These are phyloP conservation scores for Adansonia gregorii DNA, from an alignment of 441 rosid species.

Conservation along the genomic window DNA sequence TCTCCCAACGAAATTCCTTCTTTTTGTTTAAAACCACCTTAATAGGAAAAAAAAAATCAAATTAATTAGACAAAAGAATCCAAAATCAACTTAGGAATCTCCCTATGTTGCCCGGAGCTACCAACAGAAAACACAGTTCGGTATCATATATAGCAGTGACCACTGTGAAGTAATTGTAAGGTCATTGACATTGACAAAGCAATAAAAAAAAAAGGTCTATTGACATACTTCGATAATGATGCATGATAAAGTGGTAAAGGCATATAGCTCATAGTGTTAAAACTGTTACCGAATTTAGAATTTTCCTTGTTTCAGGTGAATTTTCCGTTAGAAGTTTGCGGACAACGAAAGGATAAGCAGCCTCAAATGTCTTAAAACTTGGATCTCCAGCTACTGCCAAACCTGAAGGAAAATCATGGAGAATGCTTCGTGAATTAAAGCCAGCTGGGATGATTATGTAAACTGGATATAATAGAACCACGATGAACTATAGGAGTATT, in stretches of 20 bases:
- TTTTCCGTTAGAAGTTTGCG: constrained; percentile 81
- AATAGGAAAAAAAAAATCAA: constrained; percentile 26
- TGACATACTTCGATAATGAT: constrained; percentile 3
- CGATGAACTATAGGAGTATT: background rate
- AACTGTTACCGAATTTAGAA: constrained; percentile 71
- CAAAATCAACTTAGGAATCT: constrained; percentile 22
- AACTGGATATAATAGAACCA: constrained; percentile 8
- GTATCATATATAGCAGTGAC: constrained; percentile 3
- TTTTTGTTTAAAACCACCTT: constrained; percentile 79
- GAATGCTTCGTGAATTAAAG: constrained; percentile 24
- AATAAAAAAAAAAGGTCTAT: background rate
- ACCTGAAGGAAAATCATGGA: constrained; percentile 53
- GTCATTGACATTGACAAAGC: background rate
- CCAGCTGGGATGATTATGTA: background rate
- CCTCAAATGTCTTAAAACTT: constrained; percentile 80
- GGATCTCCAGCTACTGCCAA: constrained; percentile 84
- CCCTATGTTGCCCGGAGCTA: constrained; percentile 24
- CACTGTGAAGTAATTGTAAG: background rate
- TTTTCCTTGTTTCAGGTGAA: constrained; percentile 63
- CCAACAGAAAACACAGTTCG: constrained; percentile 15
- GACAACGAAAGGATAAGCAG: constrained; percentile 88
- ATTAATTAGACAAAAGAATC: constrained; percentile 18
- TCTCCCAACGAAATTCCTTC: constrained; percentile 90
- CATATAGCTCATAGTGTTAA: background rate
- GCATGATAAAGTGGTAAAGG: background rate